A percentile compares a stretch with the other conserved stretches of the same genome.
Conservation (phyloP, 495 filamentous ascomycete genomes). For the Copromyces sp. region DNA sequence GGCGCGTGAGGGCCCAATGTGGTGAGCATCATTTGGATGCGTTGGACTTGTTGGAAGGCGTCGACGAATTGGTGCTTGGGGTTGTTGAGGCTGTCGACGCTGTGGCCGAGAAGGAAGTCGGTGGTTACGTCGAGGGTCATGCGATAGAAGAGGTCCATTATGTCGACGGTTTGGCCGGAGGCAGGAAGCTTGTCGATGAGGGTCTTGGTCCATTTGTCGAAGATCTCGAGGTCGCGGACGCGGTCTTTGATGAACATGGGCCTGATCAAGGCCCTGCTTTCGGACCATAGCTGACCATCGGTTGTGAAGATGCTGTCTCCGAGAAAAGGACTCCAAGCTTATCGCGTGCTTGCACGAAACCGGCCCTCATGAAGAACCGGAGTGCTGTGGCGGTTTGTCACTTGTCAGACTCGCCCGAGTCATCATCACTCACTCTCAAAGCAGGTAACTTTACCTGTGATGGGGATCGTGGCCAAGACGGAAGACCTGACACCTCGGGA, state of each 20-base stretch:
- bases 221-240: conserved; percentile 34
- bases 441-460: conserved; percentile 8
- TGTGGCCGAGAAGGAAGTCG: conserved; percentile 46
- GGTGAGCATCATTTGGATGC: conserved; percentile 37
- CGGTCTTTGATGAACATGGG: conserved; percentile 50
- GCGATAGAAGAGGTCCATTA: conserved; percentile 43
- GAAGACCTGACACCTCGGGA: conserved; percentile 11
- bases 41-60: conserved; percentile 45
- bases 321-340: conserved; percentile 43
- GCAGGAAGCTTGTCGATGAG: conserved; percentile 32
- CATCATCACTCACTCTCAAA: not conserved
- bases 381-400: conserved; percentile 5
- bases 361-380: conserved; percentile 10
- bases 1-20: conserved; percentile 17
- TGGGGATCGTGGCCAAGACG: conserved; percentile 15
- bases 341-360: conserved; percentile 21
- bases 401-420: not conserved
- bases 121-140: conserved; percentile 51
- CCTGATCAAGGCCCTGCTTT: conserved; percentile 42
- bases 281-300: conserved; percentile 44
- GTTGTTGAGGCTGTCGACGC: conserved; percentile 42
- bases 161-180: conserved; percentile 34
- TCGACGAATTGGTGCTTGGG: conserved; percentile 40
- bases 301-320: conserved; percentile 51
- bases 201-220: conserved; percentile 37